phyloP scores from a whole-genome alignment of 345 rosid genomes.

The Salix suchowensis region DNA sequence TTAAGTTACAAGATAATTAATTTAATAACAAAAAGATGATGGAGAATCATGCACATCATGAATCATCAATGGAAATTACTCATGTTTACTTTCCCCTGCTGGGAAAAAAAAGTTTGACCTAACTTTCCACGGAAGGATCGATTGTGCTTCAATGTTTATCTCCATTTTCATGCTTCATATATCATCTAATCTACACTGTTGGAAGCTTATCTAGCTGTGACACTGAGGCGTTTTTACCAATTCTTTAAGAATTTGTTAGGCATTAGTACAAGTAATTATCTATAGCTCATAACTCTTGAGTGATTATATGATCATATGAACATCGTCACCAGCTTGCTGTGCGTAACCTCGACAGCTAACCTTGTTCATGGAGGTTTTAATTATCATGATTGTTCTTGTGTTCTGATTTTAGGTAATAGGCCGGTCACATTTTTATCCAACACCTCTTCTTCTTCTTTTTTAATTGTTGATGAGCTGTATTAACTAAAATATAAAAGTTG shows the following conservation, averaged over 20 bases:
- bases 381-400: background rate
- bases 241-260: slow-evolving; percentile 4
- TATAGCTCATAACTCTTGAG: background rate
- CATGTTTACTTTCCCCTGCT: slow-evolving; percentile 25
- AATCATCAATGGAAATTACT: slow-evolving; percentile 35
- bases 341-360: background rate
- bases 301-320: background rate
- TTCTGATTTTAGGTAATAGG: background rate
- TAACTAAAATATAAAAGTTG: no score
- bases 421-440: no score
- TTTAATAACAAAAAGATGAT: slow-evolving; percentile 25
- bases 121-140: slow-evolving; percentile 18
- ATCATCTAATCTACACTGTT: slow-evolving; percentile 13
- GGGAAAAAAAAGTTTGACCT: slow-evolving; percentile 23
- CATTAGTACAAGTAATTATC: background rate
- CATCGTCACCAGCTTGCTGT: background rate
- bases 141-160: background rate
- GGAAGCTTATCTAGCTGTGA: background rate
- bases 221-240: background rate
- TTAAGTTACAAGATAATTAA: slow-evolving; percentile 13
- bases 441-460: no score
- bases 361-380: background rate
- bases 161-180: background rate
- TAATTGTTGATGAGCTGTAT: background rate
- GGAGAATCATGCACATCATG: slow-evolving; percentile 56